Percentiles rank a stretch among this genome's conserved stretches.
Evolutionary conservation across 768 basidiomycete species (phyloP).

Genomic region (Psilocybe cubensis): DNA sequence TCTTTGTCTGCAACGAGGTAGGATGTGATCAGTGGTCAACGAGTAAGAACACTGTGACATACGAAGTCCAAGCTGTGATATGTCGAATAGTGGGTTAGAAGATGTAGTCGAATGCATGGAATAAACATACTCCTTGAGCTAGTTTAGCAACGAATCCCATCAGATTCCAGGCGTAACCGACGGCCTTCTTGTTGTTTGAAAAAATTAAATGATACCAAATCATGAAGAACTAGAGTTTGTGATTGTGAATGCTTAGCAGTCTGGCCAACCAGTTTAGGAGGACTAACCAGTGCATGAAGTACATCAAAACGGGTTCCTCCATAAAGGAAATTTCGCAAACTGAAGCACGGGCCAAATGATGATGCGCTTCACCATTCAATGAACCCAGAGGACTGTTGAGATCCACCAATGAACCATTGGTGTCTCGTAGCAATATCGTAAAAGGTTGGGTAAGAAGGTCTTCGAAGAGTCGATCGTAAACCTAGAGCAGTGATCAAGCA

Average conservation of each 20-base stretch:
- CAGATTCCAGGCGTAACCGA: constrained; percentile 76
- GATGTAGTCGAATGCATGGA: constrained; percentile 3
- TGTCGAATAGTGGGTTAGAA: constrained; percentile 7
- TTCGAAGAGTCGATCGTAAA: constrained; percentile 73
- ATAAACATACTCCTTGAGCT: constrained; percentile 63
- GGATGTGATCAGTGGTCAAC: constrained; percentile 6
- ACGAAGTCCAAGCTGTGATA: constrained; percentile 68
- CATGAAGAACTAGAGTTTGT: constrained; percentile 56
- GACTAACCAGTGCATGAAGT: constrained; percentile 62
- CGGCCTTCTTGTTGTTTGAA: constrained; percentile 72
- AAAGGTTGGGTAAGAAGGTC: constrained; percentile 68
- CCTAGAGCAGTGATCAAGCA: constrained; percentile 35
- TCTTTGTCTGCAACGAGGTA: constrained; percentile 59
- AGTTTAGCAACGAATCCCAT: constrained; percentile 78
- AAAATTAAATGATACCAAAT: constrained; percentile 77
- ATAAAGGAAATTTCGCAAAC: constrained; percentile 76
- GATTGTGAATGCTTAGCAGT: neutral
- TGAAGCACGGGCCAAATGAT: constrained; percentile 66
- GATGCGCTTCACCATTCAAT: constrained; percentile 65
- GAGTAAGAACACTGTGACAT: constrained; percentile 32
- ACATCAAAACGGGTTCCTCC: constrained; percentile 76
- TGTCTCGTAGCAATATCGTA: constrained; percentile 69
- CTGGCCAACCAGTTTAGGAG: neutral
- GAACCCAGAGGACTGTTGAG: constrained; percentile 57
- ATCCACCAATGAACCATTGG: constrained; percentile 71